These are phyloP conservation scores for Solanum infundibuliforme DNA, from an alignment of 257 asterid species.

Conservation along the genomic window DNA sequence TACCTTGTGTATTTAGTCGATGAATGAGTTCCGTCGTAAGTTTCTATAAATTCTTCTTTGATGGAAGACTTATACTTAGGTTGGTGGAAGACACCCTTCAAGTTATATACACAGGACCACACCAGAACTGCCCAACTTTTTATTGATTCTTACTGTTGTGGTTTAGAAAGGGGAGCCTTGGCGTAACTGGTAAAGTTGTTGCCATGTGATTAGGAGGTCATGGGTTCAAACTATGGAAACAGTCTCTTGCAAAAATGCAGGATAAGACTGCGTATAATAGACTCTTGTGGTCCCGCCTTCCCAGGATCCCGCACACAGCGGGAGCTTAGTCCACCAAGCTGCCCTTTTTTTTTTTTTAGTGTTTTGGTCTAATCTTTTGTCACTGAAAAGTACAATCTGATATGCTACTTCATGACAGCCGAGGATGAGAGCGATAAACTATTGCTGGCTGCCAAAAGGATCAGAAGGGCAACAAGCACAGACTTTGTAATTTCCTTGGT, in stretches of 20 bases:
- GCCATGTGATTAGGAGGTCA: background rate
- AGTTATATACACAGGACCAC: background rate
- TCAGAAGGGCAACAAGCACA: constrained; percentile 77
- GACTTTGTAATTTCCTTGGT: constrained; percentile 78
- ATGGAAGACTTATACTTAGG: background rate
- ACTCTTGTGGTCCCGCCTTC: background rate
- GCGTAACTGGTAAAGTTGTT: background rate
- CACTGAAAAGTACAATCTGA: constrained; percentile 2
- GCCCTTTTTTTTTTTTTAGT: background rate
- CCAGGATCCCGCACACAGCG: background rate
- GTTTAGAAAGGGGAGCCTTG: background rate
- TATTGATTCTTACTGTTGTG: background rate
- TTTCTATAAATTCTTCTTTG: background rate
- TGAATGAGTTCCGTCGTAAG: background rate
- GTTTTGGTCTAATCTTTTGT: background rate
- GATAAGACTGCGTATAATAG: background rate
- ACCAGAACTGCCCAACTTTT: too few relatives aligned
- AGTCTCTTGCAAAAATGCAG: background rate
- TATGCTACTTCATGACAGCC: constrained; percentile 36
- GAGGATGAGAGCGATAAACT: constrained; percentile 65
- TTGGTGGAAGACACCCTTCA: background rate
- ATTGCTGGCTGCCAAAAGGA: constrained; percentile 67
- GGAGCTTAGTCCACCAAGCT: background rate
- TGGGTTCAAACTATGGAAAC: background rate
- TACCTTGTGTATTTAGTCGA: background rate